phyloP scores from a whole-genome alignment of 164 flowering plant genomes.

The Berberis vulgaris region DNA sequence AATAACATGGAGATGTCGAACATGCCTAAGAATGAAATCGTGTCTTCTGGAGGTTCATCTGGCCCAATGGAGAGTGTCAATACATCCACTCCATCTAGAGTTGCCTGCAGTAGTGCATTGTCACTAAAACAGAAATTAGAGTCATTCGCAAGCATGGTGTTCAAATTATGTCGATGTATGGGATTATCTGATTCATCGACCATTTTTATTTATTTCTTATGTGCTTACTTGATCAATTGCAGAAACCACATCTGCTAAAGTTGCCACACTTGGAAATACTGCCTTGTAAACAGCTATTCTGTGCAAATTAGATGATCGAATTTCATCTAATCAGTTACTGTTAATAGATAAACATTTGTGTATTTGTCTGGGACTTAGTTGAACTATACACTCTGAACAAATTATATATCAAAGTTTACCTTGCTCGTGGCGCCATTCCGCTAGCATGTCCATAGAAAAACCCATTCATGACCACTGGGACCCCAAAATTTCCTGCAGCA shows the following conservation, averaged over 20 bases:
- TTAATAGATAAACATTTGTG: too few relatives aligned
- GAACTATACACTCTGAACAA: neutral
- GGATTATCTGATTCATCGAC: too few relatives aligned
- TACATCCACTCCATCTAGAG: conserved; percentile 69
- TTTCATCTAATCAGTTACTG: too few relatives aligned
- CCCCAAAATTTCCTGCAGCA: conserved; percentile 80
- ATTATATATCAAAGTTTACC: conserved; percentile 20
- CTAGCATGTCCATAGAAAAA: conserved; percentile 74
- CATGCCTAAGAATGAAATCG: conserved; percentile 47
- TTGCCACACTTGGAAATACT: conserved; percentile 61
- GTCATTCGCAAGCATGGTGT: neutral
- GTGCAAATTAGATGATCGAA: conserved; percentile 2
- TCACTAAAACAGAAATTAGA: neutral
- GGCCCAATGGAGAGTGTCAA: conserved; percentile 76
- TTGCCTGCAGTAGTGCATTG: conserved; percentile 31
- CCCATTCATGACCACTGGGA: conserved; percentile 70
- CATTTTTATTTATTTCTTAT: too few relatives aligned
- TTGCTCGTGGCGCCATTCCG: conserved; percentile 94
- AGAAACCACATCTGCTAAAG: conserved; percentile 65
- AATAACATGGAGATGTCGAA: conserved; percentile 59
- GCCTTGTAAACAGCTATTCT: conserved; percentile 96
- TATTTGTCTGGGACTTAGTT: too few relatives aligned
- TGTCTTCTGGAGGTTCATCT: conserved; percentile 71
- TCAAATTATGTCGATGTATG: too few relatives aligned
- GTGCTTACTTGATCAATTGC: conserved; percentile 77